A percentile compares a stretch with the other conserved stretches of the same genome.
Evolutionary conservation across 305 asterid species (phyloP).

Genomic region (Lippia alba): DNA sequence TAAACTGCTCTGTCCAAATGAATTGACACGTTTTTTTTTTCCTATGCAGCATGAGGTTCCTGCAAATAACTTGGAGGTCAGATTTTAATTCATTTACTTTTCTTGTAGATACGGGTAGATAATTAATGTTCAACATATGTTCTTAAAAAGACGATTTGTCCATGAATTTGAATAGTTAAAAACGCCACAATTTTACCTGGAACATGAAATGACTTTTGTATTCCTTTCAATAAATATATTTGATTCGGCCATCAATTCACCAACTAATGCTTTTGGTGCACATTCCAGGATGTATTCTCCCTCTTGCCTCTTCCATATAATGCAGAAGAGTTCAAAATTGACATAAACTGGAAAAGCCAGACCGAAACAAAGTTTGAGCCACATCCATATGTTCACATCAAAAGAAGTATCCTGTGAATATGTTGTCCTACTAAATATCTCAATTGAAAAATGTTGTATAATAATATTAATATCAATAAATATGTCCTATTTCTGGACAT

Average conservation of each 20-base stretch:
- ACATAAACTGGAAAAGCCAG: slow-evolving; percentile 71
- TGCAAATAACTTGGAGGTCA: slow-evolving; percentile 66
- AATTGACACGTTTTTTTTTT: slow-evolving; percentile 49
- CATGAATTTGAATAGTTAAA: slow-evolving; percentile 13
- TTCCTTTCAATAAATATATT: slow-evolving; percentile 10
- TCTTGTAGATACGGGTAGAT: slow-evolving; percentile 16
- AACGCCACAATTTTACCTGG: slow-evolving; percentile 10
- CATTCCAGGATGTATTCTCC: slow-evolving; percentile 70
- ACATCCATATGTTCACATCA: slow-evolving; percentile 73
- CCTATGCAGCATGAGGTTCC: slow-evolving; percentile 62
- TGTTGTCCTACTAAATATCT: slow-evolving; percentile 32
- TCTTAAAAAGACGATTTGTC: slow-evolving; percentile 3
- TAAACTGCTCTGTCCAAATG: slow-evolving; percentile 52
- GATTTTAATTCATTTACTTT: slow-evolving; percentile 37
- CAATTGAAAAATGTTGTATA: slow-evolving; percentile 22
- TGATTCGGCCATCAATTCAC: slow-evolving; percentile 32
- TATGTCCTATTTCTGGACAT: slow-evolving; percentile 5
- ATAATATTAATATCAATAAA: background rate
- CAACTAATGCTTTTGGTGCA: slow-evolving; percentile 30
- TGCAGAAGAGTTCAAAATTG: slow-evolving; percentile 80
- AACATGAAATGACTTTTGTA: slow-evolving; percentile 28
- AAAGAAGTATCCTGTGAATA: slow-evolving; percentile 81
- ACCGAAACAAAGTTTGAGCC: slow-evolving; percentile 62
- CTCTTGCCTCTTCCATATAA: slow-evolving; percentile 72
- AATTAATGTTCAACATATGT: slow-evolving; percentile 19